These are phyloP conservation scores for Lactarius pseudohatsudake DNA, from an alignment of 768 basidiomycete genomes.

Conservation along the genomic window DNA sequence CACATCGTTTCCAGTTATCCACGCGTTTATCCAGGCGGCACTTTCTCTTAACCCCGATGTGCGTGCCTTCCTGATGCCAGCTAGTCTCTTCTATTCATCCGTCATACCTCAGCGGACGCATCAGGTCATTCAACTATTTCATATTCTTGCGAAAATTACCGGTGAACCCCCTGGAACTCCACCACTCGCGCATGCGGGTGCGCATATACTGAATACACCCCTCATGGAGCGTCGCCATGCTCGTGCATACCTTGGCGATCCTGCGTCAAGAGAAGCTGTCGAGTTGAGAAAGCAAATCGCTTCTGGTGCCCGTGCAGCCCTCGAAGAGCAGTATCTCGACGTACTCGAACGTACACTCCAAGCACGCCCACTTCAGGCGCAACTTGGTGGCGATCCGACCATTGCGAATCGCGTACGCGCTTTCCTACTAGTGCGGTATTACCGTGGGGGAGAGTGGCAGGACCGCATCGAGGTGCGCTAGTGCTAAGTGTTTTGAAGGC, in stretches of 20 bases:
- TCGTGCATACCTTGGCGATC: constrained; percentile 65
- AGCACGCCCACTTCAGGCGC: constrained; percentile 77
- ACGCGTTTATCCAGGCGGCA: constrained; percentile 68
- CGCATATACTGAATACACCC: constrained; percentile 79
- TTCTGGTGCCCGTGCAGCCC: constrained; percentile 70
- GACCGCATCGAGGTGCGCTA: constrained; percentile 77
- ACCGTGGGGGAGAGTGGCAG: constrained; percentile 79
- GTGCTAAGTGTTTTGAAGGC: background rate
- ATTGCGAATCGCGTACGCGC: constrained; percentile 87
- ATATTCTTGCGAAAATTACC: constrained; percentile 74
- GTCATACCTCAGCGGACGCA: constrained; percentile 43
- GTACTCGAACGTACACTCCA: constrained; percentile 81
- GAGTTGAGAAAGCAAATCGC: constrained; percentile 72
- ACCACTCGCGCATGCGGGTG: constrained; percentile 74
- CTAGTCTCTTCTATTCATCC: constrained; percentile 1
- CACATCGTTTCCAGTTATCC: constrained; percentile 73
- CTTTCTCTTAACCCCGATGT: constrained; percentile 59
- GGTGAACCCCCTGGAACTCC: constrained; percentile 72
- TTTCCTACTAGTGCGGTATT: constrained; percentile 78
- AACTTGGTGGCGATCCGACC: constrained; percentile 88
- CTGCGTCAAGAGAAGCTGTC: constrained; percentile 62
- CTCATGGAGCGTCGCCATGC: constrained; percentile 83
- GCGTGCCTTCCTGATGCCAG: constrained; percentile 31
- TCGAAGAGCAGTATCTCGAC: constrained; percentile 90
- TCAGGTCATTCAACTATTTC: constrained; percentile 69